These are phyloP conservation scores for Fusarium pseudograminearum DNA, from an alignment of 2,329 filamentous ascomycete species.

Conservation along the genomic window DNA sequence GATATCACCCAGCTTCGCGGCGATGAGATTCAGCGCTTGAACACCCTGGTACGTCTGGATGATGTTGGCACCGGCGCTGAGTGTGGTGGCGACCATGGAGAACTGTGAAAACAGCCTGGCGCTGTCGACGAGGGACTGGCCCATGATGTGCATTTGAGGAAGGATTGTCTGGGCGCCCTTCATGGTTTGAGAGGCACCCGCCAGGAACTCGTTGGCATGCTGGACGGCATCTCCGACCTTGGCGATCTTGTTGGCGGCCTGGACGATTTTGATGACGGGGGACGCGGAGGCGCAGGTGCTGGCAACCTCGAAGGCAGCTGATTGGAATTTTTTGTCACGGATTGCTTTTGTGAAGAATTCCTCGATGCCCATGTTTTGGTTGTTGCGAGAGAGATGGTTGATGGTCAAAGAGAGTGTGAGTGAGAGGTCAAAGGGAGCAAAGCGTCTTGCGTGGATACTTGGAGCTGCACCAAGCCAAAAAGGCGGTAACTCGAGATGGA, in stretches of 20 bases:
- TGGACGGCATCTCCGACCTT: conserved; percentile 44
- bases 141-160: conserved; percentile 53
- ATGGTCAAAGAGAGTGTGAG: not conserved
- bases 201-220: conserved; percentile 41
- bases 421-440: not conserved
- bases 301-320: conserved; percentile 30
- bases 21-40: conserved; percentile 53
- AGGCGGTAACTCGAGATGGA: conserved; percentile 36
- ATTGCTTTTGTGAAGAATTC: conserved; percentile 31
- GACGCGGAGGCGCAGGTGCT: conserved; percentile 30
- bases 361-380: conserved; percentile 28
- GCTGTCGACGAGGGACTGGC: conserved; percentile 51
- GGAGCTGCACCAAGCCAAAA: conserved; percentile 13
- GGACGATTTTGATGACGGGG: conserved; percentile 42
- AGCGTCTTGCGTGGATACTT: conserved; percentile 9
- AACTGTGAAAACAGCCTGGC: conserved; percentile 50
- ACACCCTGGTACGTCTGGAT: conserved; percentile 53
- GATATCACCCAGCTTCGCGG: conserved; percentile 52
- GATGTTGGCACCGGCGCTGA: conserved; percentile 52
- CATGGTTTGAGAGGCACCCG: conserved; percentile 42
- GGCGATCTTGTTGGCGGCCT: conserved; percentile 45
- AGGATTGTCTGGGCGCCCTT: conserved; percentile 44
- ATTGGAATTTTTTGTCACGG: conserved; percentile 29
- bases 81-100: conserved; percentile 47
- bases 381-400: not conserved